phyloP scores from a whole-genome alignment of 1,139 yeast genomes.

The Meyerozyma smithsonii region DNA sequence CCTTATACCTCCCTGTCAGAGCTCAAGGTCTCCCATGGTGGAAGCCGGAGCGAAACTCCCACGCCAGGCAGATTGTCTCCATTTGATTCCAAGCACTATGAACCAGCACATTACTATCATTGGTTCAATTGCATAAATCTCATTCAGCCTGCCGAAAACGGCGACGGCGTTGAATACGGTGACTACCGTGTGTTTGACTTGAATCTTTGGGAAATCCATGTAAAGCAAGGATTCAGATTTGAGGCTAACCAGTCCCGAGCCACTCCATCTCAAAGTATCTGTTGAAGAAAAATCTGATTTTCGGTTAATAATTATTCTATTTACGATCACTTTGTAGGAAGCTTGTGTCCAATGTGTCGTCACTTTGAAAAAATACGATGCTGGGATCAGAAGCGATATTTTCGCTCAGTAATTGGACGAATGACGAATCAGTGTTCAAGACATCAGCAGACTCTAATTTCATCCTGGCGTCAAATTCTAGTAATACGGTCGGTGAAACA shows the following conservation, averaged over 20 bases:
- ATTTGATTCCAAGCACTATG: slow-evolving; percentile 1
- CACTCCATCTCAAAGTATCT: slow-evolving; percentile 25
- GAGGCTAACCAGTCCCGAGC: slow-evolving; percentile 27
- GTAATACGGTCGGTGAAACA: neutral
- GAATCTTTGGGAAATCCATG: slow-evolving; percentile 38
- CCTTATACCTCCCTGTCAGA: slow-evolving; percentile 22
- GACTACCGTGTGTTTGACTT: slow-evolving; percentile 45
- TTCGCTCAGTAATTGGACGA: neutral
- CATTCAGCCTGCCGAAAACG: slow-evolving; percentile 11
- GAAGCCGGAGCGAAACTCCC: neutral
- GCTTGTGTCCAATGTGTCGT: neutral
- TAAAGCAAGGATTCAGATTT: slow-evolving; percentile 35
- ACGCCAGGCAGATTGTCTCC: slow-evolving; percentile 1
- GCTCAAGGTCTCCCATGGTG: neutral
- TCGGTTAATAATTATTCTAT: neutral
- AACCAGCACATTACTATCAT: slow-evolving; percentile 17
- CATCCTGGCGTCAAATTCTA: neutral
- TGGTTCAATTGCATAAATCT: slow-evolving; percentile 36
- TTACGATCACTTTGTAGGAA: neutral
- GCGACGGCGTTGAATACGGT: slow-evolving; percentile 24
- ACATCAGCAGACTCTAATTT: neutral
- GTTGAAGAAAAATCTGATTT: slow-evolving; percentile 7
- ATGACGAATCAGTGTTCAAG: neutral
- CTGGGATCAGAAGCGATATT: neutral
- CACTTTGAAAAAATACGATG: neutral